Evolutionary conservation across 148 eudicot species (phyloP).

Genomic region (Cornus controversa): DNA sequence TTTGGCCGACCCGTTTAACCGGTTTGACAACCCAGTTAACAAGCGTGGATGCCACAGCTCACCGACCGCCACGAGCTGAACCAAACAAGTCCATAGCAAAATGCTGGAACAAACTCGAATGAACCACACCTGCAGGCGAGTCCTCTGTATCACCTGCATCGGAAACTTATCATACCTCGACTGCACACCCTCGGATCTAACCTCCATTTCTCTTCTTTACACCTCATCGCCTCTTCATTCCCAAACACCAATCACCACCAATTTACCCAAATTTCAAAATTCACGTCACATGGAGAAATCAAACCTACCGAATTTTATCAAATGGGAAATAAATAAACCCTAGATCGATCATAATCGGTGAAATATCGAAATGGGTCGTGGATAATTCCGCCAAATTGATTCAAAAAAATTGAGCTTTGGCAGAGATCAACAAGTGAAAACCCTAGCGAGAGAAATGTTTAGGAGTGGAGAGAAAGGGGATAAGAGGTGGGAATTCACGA

Average conservation of each 20-base stretch:
- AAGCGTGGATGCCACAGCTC: conserved; percentile 79
- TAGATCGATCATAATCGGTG: background rate
- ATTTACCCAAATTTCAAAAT: background rate
- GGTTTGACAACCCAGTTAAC: conserved; percentile 40
- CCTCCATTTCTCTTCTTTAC: conserved; percentile 59
- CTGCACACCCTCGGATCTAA: conserved; percentile 62
- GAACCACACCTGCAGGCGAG: conserved; percentile 82
- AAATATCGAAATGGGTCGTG: background rate
- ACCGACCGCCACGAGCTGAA: conserved; percentile 77
- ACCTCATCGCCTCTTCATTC: conserved; percentile 59
- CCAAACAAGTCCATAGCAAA: conserved; percentile 88
- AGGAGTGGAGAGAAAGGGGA: too few species aligned
- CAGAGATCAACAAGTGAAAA: background rate
- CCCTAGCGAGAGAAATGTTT: background rate
- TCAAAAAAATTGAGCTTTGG: background rate
- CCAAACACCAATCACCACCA: conserved; percentile 14
- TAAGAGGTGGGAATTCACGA: conserved; percentile 3
- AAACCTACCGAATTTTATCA: background rate
- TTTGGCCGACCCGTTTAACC: conserved; percentile 26
- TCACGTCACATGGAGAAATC: background rate
- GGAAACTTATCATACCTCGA: conserved; percentile 55
- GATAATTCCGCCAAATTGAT: background rate
- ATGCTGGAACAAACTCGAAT: conserved; percentile 82
- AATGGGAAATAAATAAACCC: background rate
- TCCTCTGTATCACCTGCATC: conserved; percentile 48